phyloP scores from a whole-genome alignment of 352 stramenopile genomes.

The Pythium dissimile region DNA sequence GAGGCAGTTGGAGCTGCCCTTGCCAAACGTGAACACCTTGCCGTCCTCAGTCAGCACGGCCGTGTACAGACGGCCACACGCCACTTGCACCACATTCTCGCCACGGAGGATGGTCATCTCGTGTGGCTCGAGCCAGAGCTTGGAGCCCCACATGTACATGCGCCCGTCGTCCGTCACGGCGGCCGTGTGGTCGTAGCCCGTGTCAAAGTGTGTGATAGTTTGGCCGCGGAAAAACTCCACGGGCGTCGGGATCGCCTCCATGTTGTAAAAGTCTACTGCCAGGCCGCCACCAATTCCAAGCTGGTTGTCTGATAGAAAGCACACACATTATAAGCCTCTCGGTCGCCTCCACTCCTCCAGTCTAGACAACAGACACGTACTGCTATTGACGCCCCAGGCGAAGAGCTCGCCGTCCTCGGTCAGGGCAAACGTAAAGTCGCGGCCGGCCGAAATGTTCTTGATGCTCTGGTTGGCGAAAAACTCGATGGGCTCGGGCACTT shows the following conservation, averaged over 20 bases:
- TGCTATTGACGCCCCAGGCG: constrained; percentile 91
- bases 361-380: constrained; percentile 54
- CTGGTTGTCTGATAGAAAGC: constrained; percentile 77
- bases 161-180: constrained; percentile 73
- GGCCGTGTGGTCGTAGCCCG: constrained; percentile 91
- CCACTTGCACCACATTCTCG: constrained; percentile 76
- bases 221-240: constrained; percentile 70
- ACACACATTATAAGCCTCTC: no score
- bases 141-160: constrained; percentile 85
- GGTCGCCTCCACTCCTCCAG: no score
- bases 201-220: constrained; percentile 85
- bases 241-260: constrained; percentile 89
- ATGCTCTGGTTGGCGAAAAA: constrained; percentile 78
- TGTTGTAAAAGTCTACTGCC: constrained; percentile 92
- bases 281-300: constrained; percentile 86
- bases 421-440: constrained; percentile 88
- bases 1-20: constrained; percentile 83
- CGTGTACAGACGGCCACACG: constrained; percentile 83
- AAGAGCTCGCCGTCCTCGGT: constrained; percentile 84
- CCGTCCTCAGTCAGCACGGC: constrained; percentile 68
- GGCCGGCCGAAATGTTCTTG: constrained; percentile 70
- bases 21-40: constrained; percentile 87
- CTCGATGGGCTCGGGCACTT: constrained; percentile 81
- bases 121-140: constrained; percentile 92
- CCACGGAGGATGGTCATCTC: constrained; percentile 78